Evolutionary conservation across 345 rosid genomes (phyloP).

Genomic region (Eucalyptus rudis): DNA sequence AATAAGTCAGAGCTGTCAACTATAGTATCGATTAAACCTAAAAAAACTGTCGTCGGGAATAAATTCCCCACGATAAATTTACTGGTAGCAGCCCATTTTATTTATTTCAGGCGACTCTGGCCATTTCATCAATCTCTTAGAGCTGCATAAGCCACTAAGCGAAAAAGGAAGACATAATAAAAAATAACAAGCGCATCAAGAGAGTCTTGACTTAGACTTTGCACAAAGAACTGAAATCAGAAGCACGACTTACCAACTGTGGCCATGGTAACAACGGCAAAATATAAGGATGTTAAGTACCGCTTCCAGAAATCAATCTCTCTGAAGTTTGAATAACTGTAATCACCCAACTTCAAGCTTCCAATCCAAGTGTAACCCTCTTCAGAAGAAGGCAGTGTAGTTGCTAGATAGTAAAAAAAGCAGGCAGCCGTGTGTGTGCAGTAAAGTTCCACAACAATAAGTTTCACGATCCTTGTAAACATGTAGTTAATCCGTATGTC

Average conservation of each 20-base stretch:
- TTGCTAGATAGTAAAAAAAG: slow-evolving; percentile 83
- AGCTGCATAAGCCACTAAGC: neutral
- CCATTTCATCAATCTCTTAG: neutral
- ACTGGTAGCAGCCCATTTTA: neutral
- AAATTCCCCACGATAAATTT: neutral
- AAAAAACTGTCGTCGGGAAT: neutral
- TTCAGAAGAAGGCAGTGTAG: slow-evolving; percentile 56
- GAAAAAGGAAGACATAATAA: neutral
- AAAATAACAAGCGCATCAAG: neutral
- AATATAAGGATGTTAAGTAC: slow-evolving; percentile 62
- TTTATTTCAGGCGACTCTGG: neutral
- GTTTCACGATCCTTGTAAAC: slow-evolving; percentile 71
- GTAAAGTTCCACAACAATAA: slow-evolving; percentile 70
- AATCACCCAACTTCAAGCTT: slow-evolving; percentile 74
- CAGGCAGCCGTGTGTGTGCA: slow-evolving; percentile 94
- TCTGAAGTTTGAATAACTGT: slow-evolving; percentile 44
- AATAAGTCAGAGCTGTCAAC: neutral
- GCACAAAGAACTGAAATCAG: neutral
- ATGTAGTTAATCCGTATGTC: slow-evolving; percentile 72
- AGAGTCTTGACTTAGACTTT: neutral
- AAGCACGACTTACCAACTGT: slow-evolving; percentile 52
- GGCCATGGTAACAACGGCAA: slow-evolving; percentile 87
- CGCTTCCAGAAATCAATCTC: slow-evolving; percentile 70
- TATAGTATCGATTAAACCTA: neutral
- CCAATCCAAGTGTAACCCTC: slow-evolving; percentile 95